A percentile compares a stretch with the other conserved stretches of the same genome.
Evolutionary conservation across 164 flowering plant genomes (phyloP).

Genomic region (Vitis amurensis): DNA sequence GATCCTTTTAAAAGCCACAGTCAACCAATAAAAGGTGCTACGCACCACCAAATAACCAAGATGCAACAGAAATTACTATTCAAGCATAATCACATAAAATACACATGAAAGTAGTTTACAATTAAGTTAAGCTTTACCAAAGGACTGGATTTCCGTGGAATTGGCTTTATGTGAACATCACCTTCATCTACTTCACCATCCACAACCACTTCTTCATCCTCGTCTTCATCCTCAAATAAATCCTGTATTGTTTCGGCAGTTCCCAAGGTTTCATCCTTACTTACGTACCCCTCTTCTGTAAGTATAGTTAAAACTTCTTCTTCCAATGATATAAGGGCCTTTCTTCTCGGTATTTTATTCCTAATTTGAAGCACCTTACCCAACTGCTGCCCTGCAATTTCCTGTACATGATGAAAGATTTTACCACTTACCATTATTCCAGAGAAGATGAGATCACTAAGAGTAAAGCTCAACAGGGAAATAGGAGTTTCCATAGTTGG

Average conservation of each 20-base stretch:
- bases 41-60: too few relatives aligned
- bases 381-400: conserved; percentile 83
- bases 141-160: conserved; percentile 49
- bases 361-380: conserved; percentile 63
- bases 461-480: too few relatives aligned
- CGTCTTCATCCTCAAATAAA: conserved; percentile 81
- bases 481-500: neutral
- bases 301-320: conserved; percentile 71
- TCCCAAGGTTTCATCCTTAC: conserved; percentile 40
- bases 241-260: conserved; percentile 52
- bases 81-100: neutral
- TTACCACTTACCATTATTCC: neutral
- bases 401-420: conserved; percentile 42
- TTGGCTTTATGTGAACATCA: conserved; percentile 89
- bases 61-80: neutral
- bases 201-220: conserved; percentile 85
- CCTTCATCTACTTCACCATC: conserved; percentile 99
- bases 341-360: conserved; percentile 82
- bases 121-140: conserved; percentile 39
- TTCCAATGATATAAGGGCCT: conserved; percentile 79
- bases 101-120: neutral
- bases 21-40: too few relatives aligned
- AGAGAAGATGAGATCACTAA: neutral
- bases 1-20: too few relatives aligned
- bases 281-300: conserved; percentile 78